phyloP scores from a whole-genome alignment of 257 asterid genomes.

The Scutellaria minor region DNA sequence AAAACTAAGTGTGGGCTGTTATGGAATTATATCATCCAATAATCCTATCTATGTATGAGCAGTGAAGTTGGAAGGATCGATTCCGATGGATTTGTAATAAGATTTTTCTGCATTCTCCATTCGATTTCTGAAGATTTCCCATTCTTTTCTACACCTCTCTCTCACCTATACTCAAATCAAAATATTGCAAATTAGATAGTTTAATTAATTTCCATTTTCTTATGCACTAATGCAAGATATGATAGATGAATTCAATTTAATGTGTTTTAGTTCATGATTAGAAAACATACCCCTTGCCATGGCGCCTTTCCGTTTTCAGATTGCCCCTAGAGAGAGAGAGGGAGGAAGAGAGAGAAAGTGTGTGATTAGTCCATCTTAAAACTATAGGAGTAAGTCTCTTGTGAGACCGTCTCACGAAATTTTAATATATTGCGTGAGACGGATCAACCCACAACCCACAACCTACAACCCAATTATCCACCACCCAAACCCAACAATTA shows the following conservation, averaged over 20 bases:
- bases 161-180: slow-evolving; percentile 55
- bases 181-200: not conserved
- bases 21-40: slow-evolving; percentile 13
- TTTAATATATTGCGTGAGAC: too few species aligned
- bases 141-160: slow-evolving; percentile 67
- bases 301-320: slow-evolving; percentile 64
- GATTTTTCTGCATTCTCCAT: slow-evolving; percentile 66
- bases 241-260: not conserved
- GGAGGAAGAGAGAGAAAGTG: not conserved
- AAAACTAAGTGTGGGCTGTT: slow-evolving; percentile 23
- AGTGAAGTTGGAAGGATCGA: slow-evolving; percentile 48
- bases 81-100: slow-evolving; percentile 57
- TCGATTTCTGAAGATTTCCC: slow-evolving; percentile 75
- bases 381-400: too few species aligned
- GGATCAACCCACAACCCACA: too few species aligned
- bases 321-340: slow-evolving; percentile 55
- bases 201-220: not conserved
- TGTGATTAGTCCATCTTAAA: not conserved
- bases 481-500: too few species aligned
- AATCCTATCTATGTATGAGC: slow-evolving; percentile 28
- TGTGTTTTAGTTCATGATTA: slow-evolving; percentile 9
- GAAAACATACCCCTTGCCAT: slow-evolving; percentile 74
- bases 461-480: too few species aligned
- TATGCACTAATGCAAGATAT: not conserved
- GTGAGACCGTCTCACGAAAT: too few species aligned